Percentiles rank a stretch among this genome's conserved stretches.
phyloP scores from a whole-genome alignment of 768 basidiomycete species.

The Tulasnella sp. region DNA sequence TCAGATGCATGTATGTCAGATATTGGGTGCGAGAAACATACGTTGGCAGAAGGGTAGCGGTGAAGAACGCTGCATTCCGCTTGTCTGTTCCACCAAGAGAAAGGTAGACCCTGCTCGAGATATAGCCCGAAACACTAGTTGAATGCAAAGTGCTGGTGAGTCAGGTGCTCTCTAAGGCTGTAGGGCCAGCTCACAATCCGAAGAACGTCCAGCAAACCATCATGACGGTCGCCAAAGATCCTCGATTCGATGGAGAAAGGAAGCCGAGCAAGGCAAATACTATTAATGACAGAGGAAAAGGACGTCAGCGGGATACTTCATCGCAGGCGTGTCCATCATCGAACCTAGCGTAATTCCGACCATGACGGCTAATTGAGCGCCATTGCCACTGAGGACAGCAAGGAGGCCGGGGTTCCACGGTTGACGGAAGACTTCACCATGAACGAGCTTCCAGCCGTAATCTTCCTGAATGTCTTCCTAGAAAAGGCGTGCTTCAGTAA shows the following conservation, averaged over 20 bases:
- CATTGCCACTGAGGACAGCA: constrained; percentile 86
- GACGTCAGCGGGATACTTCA: background rate
- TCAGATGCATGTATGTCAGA: background rate
- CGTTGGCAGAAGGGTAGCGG: constrained; percentile 86
- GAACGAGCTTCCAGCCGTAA: constrained; percentile 97
- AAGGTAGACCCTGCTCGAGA: constrained; percentile 75
- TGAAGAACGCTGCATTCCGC: constrained; percentile 78
- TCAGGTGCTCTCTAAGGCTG: background rate
- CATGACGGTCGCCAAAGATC: constrained; percentile 89
- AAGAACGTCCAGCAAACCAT: constrained; percentile 94
- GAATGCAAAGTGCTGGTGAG: constrained; percentile 11
- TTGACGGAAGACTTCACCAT: constrained; percentile 91
- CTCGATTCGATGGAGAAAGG: constrained; percentile 92
- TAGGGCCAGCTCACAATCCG: constrained; percentile 55
- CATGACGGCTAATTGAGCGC: constrained; percentile 82
- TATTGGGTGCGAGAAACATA: constrained; percentile 39
- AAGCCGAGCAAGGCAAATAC: constrained; percentile 92
- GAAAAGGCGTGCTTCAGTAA: background rate
- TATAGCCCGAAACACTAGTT: constrained; percentile 79
- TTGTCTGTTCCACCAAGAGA: constrained; percentile 75
- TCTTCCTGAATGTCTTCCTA: constrained; percentile 97
- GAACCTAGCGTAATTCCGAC: constrained; percentile 77
- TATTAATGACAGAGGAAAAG: constrained; percentile 33
- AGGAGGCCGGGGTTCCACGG: constrained; percentile 73
- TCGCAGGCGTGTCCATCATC: constrained; percentile 1